These are phyloP conservation scores for Pythium folliculosum DNA, from an alignment of 352 stramenopile genomes.

Conservation along the genomic window DNA sequence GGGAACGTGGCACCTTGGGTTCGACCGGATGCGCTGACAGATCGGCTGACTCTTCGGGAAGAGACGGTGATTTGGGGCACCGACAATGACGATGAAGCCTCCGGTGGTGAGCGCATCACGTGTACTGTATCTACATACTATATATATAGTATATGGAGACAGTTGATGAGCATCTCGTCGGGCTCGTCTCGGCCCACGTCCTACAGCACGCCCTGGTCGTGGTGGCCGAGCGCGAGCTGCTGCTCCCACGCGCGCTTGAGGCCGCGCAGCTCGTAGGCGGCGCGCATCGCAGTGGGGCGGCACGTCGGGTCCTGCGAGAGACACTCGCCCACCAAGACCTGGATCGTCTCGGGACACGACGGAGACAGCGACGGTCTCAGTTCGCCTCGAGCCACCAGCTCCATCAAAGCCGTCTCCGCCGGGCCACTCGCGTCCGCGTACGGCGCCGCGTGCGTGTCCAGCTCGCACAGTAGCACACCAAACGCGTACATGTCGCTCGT, in stretches of 20 bases:
- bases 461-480: slow-evolving; percentile 54
- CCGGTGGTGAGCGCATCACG: too few relatives aligned
- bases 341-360: slow-evolving; percentile 43
- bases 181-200: too few relatives aligned
- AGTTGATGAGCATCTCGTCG: too few relatives aligned
- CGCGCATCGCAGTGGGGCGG: slow-evolving; percentile 46
- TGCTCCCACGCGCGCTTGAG: background rate
- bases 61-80: too few relatives aligned
- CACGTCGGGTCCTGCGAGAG: slow-evolving; percentile 37
- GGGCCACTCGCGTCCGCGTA: slow-evolving; percentile 34
- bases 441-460: slow-evolving; percentile 64
- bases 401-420: slow-evolving; percentile 50
- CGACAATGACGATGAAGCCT: too few relatives aligned
- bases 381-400: slow-evolving; percentile 47
- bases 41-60: too few relatives aligned
- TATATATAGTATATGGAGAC: too few relatives aligned
- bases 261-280: slow-evolving; percentile 49
- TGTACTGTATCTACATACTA: too few relatives aligned
- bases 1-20: too few relatives aligned
- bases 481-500: slow-evolving; percentile 54
- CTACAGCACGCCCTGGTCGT: too few relatives aligned
- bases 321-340: slow-evolving; percentile 41
- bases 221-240: too few relatives aligned
- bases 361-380: slow-evolving; percentile 43
- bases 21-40: too few relatives aligned